Percentiles rank a stretch among this genome's conserved stretches.
These are phyloP conservation scores for Erucastrum elatum DNA, from an alignment of 345 rosid species.

Conservation along the genomic window DNA sequence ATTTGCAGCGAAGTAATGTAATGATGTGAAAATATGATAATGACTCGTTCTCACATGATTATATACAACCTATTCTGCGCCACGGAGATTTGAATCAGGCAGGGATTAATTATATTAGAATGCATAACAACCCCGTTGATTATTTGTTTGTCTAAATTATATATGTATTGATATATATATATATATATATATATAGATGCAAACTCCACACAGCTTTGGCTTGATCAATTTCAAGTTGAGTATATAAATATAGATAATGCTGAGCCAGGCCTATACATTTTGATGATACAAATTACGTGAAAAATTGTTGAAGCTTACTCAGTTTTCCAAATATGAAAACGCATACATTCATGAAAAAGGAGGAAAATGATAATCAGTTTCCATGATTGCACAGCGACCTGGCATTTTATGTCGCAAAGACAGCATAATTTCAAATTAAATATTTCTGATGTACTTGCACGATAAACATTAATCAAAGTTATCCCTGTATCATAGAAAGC, in stretches of 20 bases:
- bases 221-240: neutral
- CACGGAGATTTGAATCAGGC: neutral
- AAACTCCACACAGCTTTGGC: neutral
- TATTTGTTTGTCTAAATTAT: neutral
- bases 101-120: neutral
- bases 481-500: neutral
- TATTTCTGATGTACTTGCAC: neutral
- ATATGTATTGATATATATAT: too few species aligned
- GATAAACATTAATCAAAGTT: constrained; percentile 4
- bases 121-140: neutral
- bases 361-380: constrained; percentile 4
- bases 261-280: neutral
- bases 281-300: neutral
- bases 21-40: constrained; percentile 12
- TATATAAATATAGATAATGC: neutral
- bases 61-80: constrained; percentile 33
- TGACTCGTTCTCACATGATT: constrained; percentile 32
- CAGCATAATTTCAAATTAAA: constrained; percentile 19
- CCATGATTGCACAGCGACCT: constrained; percentile 24
- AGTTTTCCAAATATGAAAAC: neutral
- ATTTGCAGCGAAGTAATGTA: constrained; percentile 18
- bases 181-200: neutral
- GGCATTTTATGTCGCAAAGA: constrained; percentile 8
- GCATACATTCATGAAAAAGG: neutral
- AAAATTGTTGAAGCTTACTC: neutral